phyloP scores from a whole-genome alignment of 1,284 basidiomycete genomes.

The Ustilago lituana region DNA sequence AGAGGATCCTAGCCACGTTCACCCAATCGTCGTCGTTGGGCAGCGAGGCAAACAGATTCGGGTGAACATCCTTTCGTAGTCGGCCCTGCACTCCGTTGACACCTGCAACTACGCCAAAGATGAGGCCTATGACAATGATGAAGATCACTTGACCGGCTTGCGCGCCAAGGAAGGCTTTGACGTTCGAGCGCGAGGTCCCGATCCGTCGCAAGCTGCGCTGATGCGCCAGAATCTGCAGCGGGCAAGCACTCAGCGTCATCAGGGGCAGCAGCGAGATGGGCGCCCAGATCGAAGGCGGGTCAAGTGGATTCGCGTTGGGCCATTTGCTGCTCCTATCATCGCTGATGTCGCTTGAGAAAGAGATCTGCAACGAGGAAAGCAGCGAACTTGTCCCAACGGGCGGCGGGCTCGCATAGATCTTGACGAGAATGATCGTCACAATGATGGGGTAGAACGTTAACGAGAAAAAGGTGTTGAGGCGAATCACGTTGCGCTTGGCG shows the following conservation, averaged over 20 bases:
- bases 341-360: no score
- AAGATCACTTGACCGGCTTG: slow-evolving; percentile 58
- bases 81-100: slow-evolving; percentile 50
- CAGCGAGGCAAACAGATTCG: slow-evolving; percentile 60
- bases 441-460: slow-evolving; percentile 57
- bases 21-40: slow-evolving; percentile 55
- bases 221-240: slow-evolving; percentile 64
- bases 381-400: background rate
- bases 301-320: slow-evolving; percentile 44
- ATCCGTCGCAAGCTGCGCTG: slow-evolving; percentile 59
- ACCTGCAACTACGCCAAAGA: slow-evolving; percentile 57
- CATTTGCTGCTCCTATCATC: background rate
- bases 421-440: slow-evolving; percentile 48
- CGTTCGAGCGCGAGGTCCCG: slow-evolving; percentile 59
- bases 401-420: slow-evolving; percentile 38
- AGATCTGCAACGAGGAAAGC: background rate
- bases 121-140: slow-evolving; percentile 46
- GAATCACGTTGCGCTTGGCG: slow-evolving; percentile 63
- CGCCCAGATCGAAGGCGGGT: slow-evolving; percentile 60
- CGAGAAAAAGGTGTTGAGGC: slow-evolving; percentile 56
- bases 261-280: slow-evolving; percentile 64
- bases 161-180: slow-evolving; percentile 58
- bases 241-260: slow-evolving; percentile 60
- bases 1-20: slow-evolving; percentile 55
- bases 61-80: slow-evolving; percentile 44